Conservation (phyloP, 2,329 filamentous ascomycete species). For the Allantophomopsis lycopodina region DNA sequence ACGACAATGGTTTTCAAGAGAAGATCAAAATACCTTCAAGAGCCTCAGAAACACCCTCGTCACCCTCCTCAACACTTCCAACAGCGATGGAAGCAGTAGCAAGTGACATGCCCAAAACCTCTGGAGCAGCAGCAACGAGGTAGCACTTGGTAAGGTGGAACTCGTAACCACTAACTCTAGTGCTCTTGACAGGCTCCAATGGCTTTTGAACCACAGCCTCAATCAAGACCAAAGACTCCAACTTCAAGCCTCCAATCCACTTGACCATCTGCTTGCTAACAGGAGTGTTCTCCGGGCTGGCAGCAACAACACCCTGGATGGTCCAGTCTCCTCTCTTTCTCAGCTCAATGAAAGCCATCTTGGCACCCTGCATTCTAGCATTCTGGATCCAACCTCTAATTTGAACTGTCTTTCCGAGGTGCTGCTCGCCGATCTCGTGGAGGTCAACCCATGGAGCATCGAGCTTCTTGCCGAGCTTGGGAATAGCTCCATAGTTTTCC, state of each 20-base stretch:
- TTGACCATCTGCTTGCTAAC: slow-evolving; percentile 89
- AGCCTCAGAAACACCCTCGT: slow-evolving; percentile 25
- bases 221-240: slow-evolving; percentile 72
- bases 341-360: slow-evolving; percentile 83
- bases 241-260: slow-evolving; percentile 61
- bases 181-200: slow-evolving; percentile 78
- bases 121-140: slow-evolving; percentile 51
- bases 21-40: slow-evolving; percentile 20
- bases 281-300: slow-evolving; percentile 44
- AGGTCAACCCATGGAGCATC: slow-evolving; percentile 43
- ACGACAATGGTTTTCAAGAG: neutral
- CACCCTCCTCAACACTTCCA: slow-evolving; percentile 44
- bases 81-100: slow-evolving; percentile 39
- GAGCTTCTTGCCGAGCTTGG: slow-evolving; percentile 40
- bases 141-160: slow-evolving; percentile 81
- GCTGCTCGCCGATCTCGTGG: slow-evolving; percentile 45
- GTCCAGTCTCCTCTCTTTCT: slow-evolving; percentile 61
- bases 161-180: slow-evolving; percentile 66
- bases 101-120: slow-evolving; percentile 42
- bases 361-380: slow-evolving; percentile 74
- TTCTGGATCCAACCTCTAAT: slow-evolving; percentile 79
- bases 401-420: slow-evolving; percentile 57
- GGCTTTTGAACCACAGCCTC: slow-evolving; percentile 73
- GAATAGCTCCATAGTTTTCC: slow-evolving; percentile 67
- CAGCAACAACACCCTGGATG: slow-evolving; percentile 69